Evolutionary conservation across 257 asterid species (phyloP).

Genomic region (Penstemon newberryi): DNA sequence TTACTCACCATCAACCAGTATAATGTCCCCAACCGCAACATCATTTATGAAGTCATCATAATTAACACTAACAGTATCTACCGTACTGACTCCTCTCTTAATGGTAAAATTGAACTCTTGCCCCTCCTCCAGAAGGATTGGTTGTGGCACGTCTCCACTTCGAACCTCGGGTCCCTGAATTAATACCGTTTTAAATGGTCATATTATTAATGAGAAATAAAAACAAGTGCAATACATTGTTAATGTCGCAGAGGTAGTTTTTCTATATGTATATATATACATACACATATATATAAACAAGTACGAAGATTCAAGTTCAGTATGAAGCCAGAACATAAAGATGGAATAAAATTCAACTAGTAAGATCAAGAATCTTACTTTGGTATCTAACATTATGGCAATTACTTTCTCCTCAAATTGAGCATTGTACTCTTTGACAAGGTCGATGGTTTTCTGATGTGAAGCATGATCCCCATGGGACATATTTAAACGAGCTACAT

Average conservation of each 20-base stretch:
- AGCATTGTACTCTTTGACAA: slow-evolving; percentile 93
- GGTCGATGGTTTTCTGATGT: slow-evolving; percentile 87
- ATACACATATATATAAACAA: no score
- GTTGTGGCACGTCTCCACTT: slow-evolving; percentile 90
- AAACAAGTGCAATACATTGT: neutral
- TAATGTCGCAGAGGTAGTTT: no score
- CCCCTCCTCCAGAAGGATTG: slow-evolving; percentile 82
- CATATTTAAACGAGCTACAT: slow-evolving; percentile 96
- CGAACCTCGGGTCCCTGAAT: slow-evolving; percentile 98
- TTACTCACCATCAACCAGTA: slow-evolving; percentile 87
- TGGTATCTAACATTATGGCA: slow-evolving; percentile 95
- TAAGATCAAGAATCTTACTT: slow-evolving; percentile 50
- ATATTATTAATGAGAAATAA: neutral
- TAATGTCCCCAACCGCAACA: slow-evolving; percentile 80
- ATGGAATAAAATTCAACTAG: slow-evolving; percentile 16
- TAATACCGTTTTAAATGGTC: slow-evolving; percentile 23
- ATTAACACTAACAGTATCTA: slow-evolving; percentile 94
- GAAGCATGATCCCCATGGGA: slow-evolving; percentile 98
- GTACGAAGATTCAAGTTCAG: no score
- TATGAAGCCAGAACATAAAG: neutral
- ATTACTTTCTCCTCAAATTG: slow-evolving; percentile 77
- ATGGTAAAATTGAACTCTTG: slow-evolving; percentile 93
- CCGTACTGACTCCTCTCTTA: slow-evolving; percentile 76
- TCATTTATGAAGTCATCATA: slow-evolving; percentile 92
- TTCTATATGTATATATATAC: no score